Evolutionary conservation across 164 flowering plant genomes (phyloP).

Genomic region (Cinnamomum chago): DNA sequence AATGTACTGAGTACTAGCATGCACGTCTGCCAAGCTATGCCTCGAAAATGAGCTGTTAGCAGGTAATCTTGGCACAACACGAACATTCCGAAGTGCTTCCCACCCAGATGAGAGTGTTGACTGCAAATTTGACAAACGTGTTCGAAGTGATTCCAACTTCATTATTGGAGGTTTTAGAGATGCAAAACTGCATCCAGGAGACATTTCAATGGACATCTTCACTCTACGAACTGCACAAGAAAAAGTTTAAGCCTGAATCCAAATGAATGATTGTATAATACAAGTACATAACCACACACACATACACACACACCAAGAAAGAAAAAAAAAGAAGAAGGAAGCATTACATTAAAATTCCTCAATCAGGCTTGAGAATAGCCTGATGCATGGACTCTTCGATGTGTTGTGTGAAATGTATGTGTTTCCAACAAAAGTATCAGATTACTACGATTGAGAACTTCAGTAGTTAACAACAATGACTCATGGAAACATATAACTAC

Average conservation of each 20-base stretch:
- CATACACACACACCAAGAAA: neutral
- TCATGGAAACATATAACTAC: slow-evolving; percentile 25
- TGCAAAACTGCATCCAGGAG: slow-evolving; percentile 76
- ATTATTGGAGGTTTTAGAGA: slow-evolving; percentile 45
- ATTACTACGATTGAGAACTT: neutral
- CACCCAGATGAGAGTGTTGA: slow-evolving; percentile 62
- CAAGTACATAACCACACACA: neutral
- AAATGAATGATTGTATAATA: neutral
- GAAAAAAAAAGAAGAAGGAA: neutral
- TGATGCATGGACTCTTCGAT: slow-evolving; percentile 2
- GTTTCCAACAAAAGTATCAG: neutral
- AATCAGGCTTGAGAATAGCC: neutral
- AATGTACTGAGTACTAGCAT: slow-evolving; percentile 76
- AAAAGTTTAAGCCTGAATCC: slow-evolving; percentile 7
- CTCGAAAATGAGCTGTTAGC: slow-evolving; percentile 62
- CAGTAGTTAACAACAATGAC: neutral
- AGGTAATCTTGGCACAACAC: slow-evolving; percentile 46
- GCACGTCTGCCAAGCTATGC: slow-evolving; percentile 72
- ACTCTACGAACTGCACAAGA: slow-evolving; percentile 73
- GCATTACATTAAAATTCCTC: neutral
- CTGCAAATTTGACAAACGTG: slow-evolving; percentile 40
- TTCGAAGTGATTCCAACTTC: slow-evolving; percentile 40
- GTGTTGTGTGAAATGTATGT: neutral
- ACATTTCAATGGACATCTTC: slow-evolving; percentile 67
- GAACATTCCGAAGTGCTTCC: slow-evolving; percentile 55